Evolutionary conservation across 768 basidiomycete species (phyloP).

Genomic region (Podaxis sp.): DNA sequence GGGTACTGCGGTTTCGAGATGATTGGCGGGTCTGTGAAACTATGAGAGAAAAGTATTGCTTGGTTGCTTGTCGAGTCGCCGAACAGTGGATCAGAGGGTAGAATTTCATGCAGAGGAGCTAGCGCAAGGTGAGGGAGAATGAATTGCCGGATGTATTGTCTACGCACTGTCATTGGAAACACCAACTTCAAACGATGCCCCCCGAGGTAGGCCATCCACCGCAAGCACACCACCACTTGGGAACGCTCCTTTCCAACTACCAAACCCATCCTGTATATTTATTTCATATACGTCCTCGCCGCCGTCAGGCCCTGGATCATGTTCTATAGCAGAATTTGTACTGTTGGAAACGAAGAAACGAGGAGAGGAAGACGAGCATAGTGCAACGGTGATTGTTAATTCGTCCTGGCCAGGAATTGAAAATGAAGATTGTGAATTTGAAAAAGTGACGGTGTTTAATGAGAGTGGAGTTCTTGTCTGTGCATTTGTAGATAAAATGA

Average conservation of each 20-base stretch:
- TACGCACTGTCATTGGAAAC: slow-evolving; percentile 46
- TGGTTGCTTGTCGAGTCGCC: slow-evolving; percentile 77
- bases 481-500: slow-evolving; percentile 26
- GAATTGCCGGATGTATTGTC: neutral
- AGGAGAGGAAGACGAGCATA: slow-evolving; percentile 42
- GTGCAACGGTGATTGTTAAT: slow-evolving; percentile 48
- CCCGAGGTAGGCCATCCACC: slow-evolving; percentile 31
- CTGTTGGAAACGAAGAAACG: slow-evolving; percentile 63
- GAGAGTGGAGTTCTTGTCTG: slow-evolving; percentile 32
- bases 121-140: neutral
- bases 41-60: slow-evolving; percentile 69
- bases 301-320: slow-evolving; percentile 36
- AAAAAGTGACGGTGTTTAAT: slow-evolving; percentile 36
- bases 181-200: slow-evolving; percentile 55
- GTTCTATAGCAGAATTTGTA: slow-evolving; percentile 27
- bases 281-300: slow-evolving; percentile 50
- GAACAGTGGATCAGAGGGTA: slow-evolving; percentile 50
- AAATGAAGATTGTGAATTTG: slow-evolving; percentile 34
- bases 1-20: slow-evolving; percentile 53
- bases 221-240: slow-evolving; percentile 51
- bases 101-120: slow-evolving; percentile 51
- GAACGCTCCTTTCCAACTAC: slow-evolving; percentile 23
- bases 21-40: slow-evolving; percentile 35
- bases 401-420: slow-evolving; percentile 38
- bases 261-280: slow-evolving; percentile 14